These are phyloP conservation scores for Tetrapyrgos nigripes DNA, from an alignment of 1,284 basidiomycete genomes.

Conservation along the genomic window DNA sequence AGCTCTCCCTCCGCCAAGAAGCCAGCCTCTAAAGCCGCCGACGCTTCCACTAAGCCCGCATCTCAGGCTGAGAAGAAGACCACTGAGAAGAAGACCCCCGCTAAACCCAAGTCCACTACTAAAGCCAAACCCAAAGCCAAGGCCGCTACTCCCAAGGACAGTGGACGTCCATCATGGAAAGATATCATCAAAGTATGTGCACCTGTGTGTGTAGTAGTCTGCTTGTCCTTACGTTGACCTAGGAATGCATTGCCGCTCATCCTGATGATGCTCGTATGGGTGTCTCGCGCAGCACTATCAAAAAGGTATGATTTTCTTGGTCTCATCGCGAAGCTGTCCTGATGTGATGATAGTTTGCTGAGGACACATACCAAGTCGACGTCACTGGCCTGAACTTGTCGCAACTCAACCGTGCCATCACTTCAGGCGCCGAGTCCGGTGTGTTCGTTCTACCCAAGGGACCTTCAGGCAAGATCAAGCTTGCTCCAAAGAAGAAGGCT, in stretches of 20 bases:
- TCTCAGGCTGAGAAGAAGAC: conserved; percentile 26
- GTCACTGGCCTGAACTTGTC: conserved; percentile 60
- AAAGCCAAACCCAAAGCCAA: conserved; percentile 36
- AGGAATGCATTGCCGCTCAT: conserved; percentile 76
- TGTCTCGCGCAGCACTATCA: conserved; percentile 80
- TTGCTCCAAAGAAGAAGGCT: conserved; percentile 51
- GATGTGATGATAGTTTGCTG: conserved; percentile 60
- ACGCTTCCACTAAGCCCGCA: conserved; percentile 13
- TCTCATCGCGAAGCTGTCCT: conserved; percentile 3
- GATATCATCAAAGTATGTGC: conserved; percentile 61
- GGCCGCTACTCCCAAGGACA: background rate
- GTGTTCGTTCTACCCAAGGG: conserved; percentile 78
- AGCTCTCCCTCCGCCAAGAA: conserved; percentile 25
- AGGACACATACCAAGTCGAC: conserved; percentile 74
- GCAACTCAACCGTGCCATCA: conserved; percentile 78
- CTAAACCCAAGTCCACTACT: conserved; percentile 39
- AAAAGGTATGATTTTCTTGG: conserved; percentile 59
- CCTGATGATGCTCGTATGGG: conserved; percentile 72
- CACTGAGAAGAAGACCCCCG: conserved; percentile 6
- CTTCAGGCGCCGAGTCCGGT: conserved; percentile 66
- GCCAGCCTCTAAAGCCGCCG: conserved; percentile 8
- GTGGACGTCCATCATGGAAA: conserved; percentile 56
- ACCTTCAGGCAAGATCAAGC: conserved; percentile 41
- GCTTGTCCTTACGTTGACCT: conserved; percentile 14
- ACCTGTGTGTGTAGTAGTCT: conserved; percentile 11